Evolutionary conservation across 108 stramenopile genomes (phyloP), one percentile per base, ranked within the genome.

Genomic region (Fragilaria crotonensis): DNA sequence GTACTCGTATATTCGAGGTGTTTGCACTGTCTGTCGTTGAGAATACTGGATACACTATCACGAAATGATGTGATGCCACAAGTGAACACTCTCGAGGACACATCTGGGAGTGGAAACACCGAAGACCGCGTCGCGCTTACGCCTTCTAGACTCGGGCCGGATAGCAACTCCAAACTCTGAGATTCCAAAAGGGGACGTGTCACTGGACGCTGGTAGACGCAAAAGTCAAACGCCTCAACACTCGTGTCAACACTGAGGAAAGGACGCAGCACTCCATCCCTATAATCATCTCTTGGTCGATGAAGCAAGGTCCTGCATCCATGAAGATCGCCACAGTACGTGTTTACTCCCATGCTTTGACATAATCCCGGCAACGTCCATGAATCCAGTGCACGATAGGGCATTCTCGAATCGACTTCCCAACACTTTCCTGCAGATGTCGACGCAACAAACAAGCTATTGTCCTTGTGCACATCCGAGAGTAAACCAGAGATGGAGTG

Each of bases 351-450:
- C 0, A 60, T 36, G 46, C 65, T 64, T 32, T 76, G 60, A 51
- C 68, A 75, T 62, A 69, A 33, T 4, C 46, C 52, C 41, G 76
- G 66, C 17, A 83, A 48, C n/a, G 80, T 78, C 85, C 85, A 91
- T 19, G 71, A 54, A 32, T 61, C 75, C 22, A 85, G 70, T 31
- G 73, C 30, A 25, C 57, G 57, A 31, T 65, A 78, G 5, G 81
- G 81, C 73, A 87, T 79, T 21, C 82, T 31, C 9, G 48, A 64
- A 72, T 91, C 89, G 45, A 91, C 67, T 62, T 83, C 84, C 79
- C 80, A 91, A 2, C 70, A 66, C 51, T 83, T 86, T 25, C 81
- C 74, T 25, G 84, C 81, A 1, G 85, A 85, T 26, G 66, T 63
- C 17, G 85, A 85, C 5, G 71, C 64, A 0, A 80, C 78, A 70